These are phyloP conservation scores for Plantago major DNA, from an alignment of 257 asterid genomes.

Conservation along the genomic window DNA sequence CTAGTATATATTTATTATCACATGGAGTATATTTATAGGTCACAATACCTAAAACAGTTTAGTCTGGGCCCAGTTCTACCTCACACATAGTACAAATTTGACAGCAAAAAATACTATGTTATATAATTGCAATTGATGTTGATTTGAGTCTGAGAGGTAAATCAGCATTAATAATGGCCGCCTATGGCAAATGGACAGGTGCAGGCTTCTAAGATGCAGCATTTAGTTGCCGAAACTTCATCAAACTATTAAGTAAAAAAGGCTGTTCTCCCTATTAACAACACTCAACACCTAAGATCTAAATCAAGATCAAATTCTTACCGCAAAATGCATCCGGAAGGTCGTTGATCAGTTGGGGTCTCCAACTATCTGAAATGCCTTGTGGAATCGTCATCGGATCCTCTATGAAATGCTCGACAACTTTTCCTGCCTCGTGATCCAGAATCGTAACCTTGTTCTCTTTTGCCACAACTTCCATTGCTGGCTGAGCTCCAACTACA, in stretches of 20 bases:
- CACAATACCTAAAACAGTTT: background rate
- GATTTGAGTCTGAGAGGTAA: conserved; percentile 1
- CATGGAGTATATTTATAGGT: background rate
- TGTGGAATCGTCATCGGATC: conserved; percentile 75
- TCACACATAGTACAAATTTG: background rate
- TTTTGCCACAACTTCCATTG: conserved; percentile 71
- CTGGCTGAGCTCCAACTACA: conserved; percentile 81
- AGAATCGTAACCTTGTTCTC: conserved; percentile 62
- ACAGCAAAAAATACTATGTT: conserved; percentile 1
- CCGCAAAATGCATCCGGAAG: conserved; percentile 91
- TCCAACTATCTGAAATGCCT: conserved; percentile 69
- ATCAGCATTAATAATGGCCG: background rate
- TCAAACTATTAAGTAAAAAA: conserved; percentile 1
- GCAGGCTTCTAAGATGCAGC: background rate
- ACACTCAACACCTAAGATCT: background rate
- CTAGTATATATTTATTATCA: background rate
- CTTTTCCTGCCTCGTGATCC: conserved; percentile 54
- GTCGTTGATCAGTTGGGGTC: conserved; percentile 52
- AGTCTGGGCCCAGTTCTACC: too few species aligned
- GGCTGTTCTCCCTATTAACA: conserved; percentile 1
- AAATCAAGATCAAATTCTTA: conserved; percentile 22
- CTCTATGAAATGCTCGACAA: conserved; percentile 42
- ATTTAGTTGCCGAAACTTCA: background rate
- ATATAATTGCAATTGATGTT: background rate
- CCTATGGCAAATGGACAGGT: background rate